These are phyloP conservation scores for Fusarium tanahbumbuense DNA, from an alignment of 2,329 filamentous ascomycete species.

Conservation along the genomic window DNA sequence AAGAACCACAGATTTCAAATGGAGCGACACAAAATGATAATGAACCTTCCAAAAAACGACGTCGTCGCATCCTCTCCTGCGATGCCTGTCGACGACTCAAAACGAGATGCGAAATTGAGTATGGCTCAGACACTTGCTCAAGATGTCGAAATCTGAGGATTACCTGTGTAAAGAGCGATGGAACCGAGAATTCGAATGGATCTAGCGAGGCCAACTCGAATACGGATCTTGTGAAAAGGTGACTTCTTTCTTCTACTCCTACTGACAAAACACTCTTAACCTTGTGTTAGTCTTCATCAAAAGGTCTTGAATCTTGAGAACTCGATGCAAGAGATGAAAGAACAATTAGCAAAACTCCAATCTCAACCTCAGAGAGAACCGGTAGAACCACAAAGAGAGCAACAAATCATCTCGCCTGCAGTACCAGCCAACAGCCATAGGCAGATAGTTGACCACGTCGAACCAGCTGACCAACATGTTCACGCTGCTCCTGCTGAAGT, in stretches of 20 bases:
- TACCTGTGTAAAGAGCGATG: constrained; percentile 24
- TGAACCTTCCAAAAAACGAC: constrained; percentile 26
- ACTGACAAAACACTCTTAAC: background rate
- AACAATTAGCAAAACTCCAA: constrained; percentile 8
- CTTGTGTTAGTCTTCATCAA: constrained; percentile 9
- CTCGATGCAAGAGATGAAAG: constrained; percentile 22
- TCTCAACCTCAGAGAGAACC: background rate
- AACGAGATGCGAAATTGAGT: constrained; percentile 34
- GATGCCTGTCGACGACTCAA: constrained; percentile 35
- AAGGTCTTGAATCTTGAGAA: constrained; percentile 25
- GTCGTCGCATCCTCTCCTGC: constrained; percentile 37
- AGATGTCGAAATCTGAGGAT: constrained; percentile 34
- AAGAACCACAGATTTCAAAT: background rate
- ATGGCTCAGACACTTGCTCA: constrained; percentile 26
- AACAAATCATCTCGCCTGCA: background rate
- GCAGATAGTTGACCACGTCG: constrained; percentile 5
- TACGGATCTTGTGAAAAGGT: constrained; percentile 23
- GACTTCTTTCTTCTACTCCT: background rate
- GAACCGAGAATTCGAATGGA: constrained; percentile 4
- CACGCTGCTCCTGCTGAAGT: constrained; percentile 28
- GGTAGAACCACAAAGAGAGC: background rate
- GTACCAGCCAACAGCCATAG: background rate
- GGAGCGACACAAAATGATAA: background rate
- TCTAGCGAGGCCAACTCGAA: background rate
- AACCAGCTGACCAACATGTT: constrained; percentile 27